Base-by-base conservation (phyloP, 495 filamentous ascomycete genomes). In the Staphylotrichum longicolle region DNA sequence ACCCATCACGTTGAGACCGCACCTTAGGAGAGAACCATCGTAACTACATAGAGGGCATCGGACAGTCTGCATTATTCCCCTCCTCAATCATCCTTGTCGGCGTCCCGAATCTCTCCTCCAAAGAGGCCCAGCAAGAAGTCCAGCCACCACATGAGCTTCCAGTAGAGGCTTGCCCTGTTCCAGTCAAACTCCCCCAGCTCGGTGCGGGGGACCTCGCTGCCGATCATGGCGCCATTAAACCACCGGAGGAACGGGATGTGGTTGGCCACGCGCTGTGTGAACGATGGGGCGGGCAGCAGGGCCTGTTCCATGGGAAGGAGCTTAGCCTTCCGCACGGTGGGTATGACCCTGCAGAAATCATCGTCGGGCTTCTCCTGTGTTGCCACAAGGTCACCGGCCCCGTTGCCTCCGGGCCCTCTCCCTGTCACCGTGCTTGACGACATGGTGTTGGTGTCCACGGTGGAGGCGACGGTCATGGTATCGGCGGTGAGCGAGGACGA, bases 131-230 rank as follows among this genome's bases (percentile, higher is more conserved):
- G 76, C 64, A 70, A 70, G 11, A 70, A 66, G 66, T 83, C 80
- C 42, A 84, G 66, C 70, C 70, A 80, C 68, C 74, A 83, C 61
- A 83, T 77, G 20, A 83, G 49, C 63, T 79, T 82, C 91, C 91
- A 96, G 74, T 93, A 95, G 46, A 87, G 70, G 60, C 85, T 89
- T 3, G 91, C 91, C 61, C 79, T 83, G 42, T 80, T 82, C 74
- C 83, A 88, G 66, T 96, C 91, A 62, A 95, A 92, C 2, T 83
- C 82, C n/a, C 91, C 91, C 51, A 85, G 77, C n/a, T 92, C 91
- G 40, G 79, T 85, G 46, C 89, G 80, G 44, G 90, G 89, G 27
- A 93, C 85, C 55, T 86, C 83, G 63, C 86, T 86, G 4, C 91
- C 91, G 58, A 95, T 93, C 59, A 94, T 85, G 61, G 91, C 88